phyloP scores from a whole-genome alignment of 768 basidiomycete species.

The Boletales sp. region DNA sequence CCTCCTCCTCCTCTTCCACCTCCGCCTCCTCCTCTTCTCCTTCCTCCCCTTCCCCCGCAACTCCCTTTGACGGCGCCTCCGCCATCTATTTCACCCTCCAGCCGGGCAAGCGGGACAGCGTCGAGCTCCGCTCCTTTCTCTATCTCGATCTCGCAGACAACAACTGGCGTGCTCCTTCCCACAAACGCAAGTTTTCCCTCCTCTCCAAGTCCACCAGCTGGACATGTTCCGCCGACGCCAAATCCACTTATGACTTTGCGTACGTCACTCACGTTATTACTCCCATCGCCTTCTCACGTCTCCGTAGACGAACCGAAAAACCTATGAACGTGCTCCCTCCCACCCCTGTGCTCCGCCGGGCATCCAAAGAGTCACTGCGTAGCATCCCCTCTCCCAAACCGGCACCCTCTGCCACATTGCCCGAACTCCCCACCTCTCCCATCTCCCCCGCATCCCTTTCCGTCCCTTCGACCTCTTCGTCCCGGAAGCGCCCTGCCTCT shows the following conservation, averaged over 20 bases:
- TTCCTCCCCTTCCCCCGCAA: slow-evolving; percentile 67
- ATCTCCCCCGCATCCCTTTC: neutral
- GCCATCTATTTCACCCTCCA: slow-evolving; percentile 49
- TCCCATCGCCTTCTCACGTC: neutral
- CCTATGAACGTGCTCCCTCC: slow-evolving; percentile 16
- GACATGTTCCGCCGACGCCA: slow-evolving; percentile 16
- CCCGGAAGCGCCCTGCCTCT: slow-evolving; percentile 11
- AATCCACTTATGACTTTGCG: slow-evolving; percentile 11
- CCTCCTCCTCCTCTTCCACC: slow-evolving; percentile 12
- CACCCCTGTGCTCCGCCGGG: slow-evolving; percentile 21
- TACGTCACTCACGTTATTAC: neutral
- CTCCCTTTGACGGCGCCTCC: slow-evolving; percentile 38
- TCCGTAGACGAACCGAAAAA: slow-evolving; percentile 23
- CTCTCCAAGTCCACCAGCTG: slow-evolving; percentile 30
- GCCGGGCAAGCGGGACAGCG: slow-evolving; percentile 35
- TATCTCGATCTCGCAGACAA: slow-evolving; percentile 66
- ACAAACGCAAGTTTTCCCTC: slow-evolving; percentile 32
- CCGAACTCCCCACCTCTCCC: slow-evolving; percentile 31
- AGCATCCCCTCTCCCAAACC: slow-evolving; percentile 60
- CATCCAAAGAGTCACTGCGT: slow-evolving; percentile 42
- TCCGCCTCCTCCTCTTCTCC: slow-evolving; percentile 32
- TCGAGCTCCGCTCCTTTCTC: slow-evolving; percentile 56
- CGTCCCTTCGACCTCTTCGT: neutral
- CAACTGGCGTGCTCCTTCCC: slow-evolving; percentile 38
- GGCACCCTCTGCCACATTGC: slow-evolving; percentile 50